Conservation (phyloP, 129 eudicot species). For the Pulicaria dysenterica region DNA sequence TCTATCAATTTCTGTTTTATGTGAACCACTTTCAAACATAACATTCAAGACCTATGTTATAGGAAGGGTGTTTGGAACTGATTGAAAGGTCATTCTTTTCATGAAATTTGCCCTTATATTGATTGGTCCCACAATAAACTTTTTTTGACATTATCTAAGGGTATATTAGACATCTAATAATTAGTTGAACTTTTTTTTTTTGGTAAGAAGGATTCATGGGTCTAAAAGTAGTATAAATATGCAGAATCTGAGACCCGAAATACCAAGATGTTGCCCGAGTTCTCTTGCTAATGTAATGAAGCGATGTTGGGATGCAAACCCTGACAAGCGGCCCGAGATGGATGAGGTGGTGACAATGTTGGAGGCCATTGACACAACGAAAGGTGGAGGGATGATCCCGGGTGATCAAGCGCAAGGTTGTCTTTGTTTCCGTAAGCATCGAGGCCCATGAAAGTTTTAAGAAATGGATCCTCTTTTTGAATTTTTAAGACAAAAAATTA, state of each 20-base stretch:
- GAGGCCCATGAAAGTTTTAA: constrained; percentile 63
- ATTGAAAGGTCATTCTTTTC: not conserved
- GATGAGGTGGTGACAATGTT: constrained; percentile 79
- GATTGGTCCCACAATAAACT: not conserved
- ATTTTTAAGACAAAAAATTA: constrained; percentile 6
- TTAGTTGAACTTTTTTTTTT: too few relatives aligned
- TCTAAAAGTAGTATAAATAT: not conserved
- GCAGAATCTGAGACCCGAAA: constrained; percentile 88
- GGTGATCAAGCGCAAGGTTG: constrained; percentile 75
- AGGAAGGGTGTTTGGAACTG: not conserved
- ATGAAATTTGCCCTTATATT: not conserved
- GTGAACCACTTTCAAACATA: too few relatives aligned
- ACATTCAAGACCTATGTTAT: too few relatives aligned
- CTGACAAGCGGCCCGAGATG: constrained; percentile 87
- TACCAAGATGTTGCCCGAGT: constrained; percentile 93
- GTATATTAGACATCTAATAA: constrained; percentile 6
- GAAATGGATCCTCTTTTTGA: constrained; percentile 26
- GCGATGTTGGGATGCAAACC: constrained; percentile 91
- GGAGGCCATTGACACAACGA: constrained; percentile 84
- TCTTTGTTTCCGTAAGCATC: constrained; percentile 70
- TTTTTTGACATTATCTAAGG: constrained; percentile 15
- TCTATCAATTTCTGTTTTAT: too few relatives aligned
- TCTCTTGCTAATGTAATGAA: constrained; percentile 82
- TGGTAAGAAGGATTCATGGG: not conserved
- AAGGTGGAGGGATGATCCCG: constrained; percentile 96